Base-by-base conservation (phyloP, 2,329 filamentous ascomycete species). In the Aspergillus proliferans region DNA sequence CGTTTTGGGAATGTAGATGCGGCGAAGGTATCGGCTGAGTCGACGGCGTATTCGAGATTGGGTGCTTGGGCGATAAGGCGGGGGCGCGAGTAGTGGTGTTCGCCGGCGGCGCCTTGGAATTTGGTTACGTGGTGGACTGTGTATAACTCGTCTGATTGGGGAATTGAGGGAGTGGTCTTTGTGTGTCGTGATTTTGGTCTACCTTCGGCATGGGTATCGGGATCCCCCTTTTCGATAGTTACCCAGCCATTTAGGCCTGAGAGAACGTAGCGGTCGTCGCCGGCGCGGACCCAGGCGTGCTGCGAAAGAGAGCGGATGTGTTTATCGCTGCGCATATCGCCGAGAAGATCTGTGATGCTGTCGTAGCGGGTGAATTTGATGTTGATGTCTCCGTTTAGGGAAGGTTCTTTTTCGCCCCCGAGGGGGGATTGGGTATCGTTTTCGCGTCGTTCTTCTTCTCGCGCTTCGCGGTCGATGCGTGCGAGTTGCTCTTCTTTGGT, bases 281-380 rank as follows among this genome's bases (percentile, higher is more conserved):
- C 82, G 33, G 92, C 79, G 57, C 86, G 82, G 1, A 97, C 89
- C 93, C 93, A 98, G 0, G 88, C 78, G 63, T 87, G 75, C 12
- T 76, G 76, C 63, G 89, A 95, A 18, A 94, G 74, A 14, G 79
- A 74, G 41, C 88, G 83, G 52, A 97, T 90, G 61, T 91, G 85
- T 41, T 77, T 77, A 61, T 97, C 92, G 24, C 81, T 82, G 2
- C 84, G 86, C 1, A 84, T 85, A 65, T 97, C 92, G 41, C 85
- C 79, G 33, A 98, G 85, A 12, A 98, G 79, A 60, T 97, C 93
- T 55, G 90, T 85, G n/a, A 98, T 84, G 2, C 86, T 92, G 50
- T 87, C 86, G 66, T 97, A 98, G 58, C 95, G 88, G 6, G 88
- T 92, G 61, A 97, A 95, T 0, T 82, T 86, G 26, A 96, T 73